phyloP scores from a whole-genome alignment of 345 rosid genomes.

The Carallia pectinifolia region DNA sequence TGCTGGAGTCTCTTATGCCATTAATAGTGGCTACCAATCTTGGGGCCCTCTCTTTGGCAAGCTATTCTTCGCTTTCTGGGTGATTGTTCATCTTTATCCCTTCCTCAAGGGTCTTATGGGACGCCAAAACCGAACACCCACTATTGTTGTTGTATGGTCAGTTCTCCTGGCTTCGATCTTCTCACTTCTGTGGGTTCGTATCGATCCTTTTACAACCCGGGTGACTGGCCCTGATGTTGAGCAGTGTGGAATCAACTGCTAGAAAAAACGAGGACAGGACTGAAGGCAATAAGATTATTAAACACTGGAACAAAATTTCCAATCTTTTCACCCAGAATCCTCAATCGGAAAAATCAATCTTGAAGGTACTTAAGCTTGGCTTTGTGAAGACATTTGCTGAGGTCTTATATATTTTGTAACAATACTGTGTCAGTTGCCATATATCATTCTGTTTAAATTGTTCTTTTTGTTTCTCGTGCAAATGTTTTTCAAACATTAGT shows the following conservation, averaged over 20 bases:
- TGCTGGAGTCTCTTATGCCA: constrained; percentile 40
- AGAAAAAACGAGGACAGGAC: constrained; percentile 5
- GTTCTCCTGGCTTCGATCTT: constrained; percentile 45
- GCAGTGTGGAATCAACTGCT: constrained; percentile 48
- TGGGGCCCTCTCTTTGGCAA: constrained; percentile 47
- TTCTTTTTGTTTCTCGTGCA: background rate
- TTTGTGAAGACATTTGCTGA: background rate
- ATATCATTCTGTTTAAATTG: background rate
- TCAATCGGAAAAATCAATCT: constrained; percentile 11
- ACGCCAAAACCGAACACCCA: constrained; percentile 38
- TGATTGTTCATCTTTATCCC: constrained; percentile 45
- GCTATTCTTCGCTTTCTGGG: constrained; percentile 47
- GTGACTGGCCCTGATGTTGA: constrained; percentile 38
- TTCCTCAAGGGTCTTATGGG: constrained; percentile 47
- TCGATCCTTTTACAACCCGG: constrained; percentile 40
- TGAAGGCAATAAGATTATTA: background rate
- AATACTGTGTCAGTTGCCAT: background rate
- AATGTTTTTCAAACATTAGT: background rate
- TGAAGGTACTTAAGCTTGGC: constrained; percentile 14
- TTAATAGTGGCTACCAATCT: constrained; percentile 38
- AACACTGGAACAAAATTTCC: background rate
- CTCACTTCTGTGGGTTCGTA: constrained; percentile 39
- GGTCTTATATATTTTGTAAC: background rate
- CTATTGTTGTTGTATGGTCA: constrained; percentile 45
- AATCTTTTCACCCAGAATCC: background rate